These are phyloP conservation scores for Tuber calosporum DNA, from an alignment of 495 filamentous ascomycete species.

Conservation along the genomic window DNA sequence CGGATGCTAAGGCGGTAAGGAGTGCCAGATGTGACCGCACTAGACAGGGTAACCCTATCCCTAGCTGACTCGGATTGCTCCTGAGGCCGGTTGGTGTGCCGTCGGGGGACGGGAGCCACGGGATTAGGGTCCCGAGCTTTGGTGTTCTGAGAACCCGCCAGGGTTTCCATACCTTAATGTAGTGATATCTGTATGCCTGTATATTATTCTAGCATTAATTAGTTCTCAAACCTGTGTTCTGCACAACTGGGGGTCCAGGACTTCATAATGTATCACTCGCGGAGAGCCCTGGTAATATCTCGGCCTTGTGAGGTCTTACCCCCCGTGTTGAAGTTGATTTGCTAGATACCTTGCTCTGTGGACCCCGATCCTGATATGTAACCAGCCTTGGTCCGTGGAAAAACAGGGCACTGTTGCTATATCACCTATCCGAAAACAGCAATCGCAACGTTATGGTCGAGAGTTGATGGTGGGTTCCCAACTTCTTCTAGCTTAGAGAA, in stretches of 20 bases:
- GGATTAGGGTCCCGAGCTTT: conserved; percentile 48
- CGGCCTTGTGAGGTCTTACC: background rate
- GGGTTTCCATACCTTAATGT: background rate
- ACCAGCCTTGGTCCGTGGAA: background rate
- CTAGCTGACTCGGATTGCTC: conserved; percentile 41
- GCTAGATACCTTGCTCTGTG: background rate
- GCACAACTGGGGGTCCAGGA: background rate
- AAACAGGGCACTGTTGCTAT: background rate
- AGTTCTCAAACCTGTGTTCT: background rate
- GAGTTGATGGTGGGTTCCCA: background rate
- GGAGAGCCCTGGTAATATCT: background rate
- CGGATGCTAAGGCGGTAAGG: conserved; percentile 53
- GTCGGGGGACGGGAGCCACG: conserved; percentile 51
- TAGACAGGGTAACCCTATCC: conserved; percentile 36
- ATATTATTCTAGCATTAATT: conserved; percentile 5
- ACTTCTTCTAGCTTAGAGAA: background rate
- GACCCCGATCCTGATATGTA: background rate
- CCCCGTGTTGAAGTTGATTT: background rate
- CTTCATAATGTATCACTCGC: conserved; percentile 1
- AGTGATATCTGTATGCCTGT: conserved; percentile 7
- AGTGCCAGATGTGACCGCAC: conserved; percentile 51
- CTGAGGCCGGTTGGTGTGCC: conserved; percentile 57
- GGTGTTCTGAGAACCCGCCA: conserved; percentile 40
- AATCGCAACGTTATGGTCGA: background rate
- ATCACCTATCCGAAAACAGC: background rate